Evolutionary conservation across 2,329 filamentous ascomycete genomes (phyloP).

Genomic region (Fusarium sp.): DNA sequence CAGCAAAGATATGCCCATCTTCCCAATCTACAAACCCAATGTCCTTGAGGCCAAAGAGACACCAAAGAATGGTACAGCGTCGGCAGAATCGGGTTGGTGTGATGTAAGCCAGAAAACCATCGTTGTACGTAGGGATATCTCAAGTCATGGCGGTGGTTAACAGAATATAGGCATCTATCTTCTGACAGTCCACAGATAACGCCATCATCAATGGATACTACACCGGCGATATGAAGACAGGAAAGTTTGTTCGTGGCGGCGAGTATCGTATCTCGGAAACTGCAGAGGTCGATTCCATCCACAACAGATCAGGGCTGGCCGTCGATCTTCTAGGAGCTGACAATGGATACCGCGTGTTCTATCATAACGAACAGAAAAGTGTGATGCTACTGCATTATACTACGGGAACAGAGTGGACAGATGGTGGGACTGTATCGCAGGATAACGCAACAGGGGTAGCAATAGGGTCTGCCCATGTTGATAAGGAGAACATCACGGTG

Average conservation of each 20-base stretch:
- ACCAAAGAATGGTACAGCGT: neutral
- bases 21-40: constrained; percentile 5
- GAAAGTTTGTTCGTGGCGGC: constrained; percentile 2
- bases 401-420: neutral
- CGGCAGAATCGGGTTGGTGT: constrained; percentile 16
- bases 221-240: constrained; percentile 2
- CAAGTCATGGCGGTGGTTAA: rapidly evolving
- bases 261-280: constrained; percentile 5
- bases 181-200: constrained; percentile 6
- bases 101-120: neutral
- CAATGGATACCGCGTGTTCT: constrained; percentile 11
- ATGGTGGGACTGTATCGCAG: constrained; percentile 13
- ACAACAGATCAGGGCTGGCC: neutral
- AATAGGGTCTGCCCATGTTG: neutral
- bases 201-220: constrained; percentile 11
- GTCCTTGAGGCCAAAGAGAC: constrained; percentile 1
- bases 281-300: neutral
- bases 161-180: neutral
- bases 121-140: neutral
- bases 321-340: neutral
- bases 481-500: constrained; percentile 2
- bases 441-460: constrained; percentile 3
- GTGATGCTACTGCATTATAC: constrained; percentile 7
- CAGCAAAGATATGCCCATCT: neutral
- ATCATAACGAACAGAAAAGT: neutral